Conservation (phyloP, 441 rosid species). For the Gossypium lobatum region DNA sequence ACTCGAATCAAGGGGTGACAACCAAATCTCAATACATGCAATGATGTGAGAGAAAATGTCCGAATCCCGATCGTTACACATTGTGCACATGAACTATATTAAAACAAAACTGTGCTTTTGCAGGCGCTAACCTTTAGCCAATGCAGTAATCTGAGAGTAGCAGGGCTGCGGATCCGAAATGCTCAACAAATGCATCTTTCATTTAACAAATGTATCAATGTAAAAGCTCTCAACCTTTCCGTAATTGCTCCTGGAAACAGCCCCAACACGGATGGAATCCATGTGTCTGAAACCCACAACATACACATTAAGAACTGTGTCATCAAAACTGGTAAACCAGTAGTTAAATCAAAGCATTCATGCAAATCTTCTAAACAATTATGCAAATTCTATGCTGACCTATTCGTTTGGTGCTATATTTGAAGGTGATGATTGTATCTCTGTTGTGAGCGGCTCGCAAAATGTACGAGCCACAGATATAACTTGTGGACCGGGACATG, state of each 20-base stretch:
- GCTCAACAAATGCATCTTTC: constrained; percentile 83
- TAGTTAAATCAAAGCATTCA: not conserved
- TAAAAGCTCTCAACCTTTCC: constrained; percentile 38
- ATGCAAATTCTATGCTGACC: not conserved
- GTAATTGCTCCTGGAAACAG: constrained; percentile 62
- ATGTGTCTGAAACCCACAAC: constrained; percentile 56
- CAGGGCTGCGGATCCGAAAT: constrained; percentile 43
- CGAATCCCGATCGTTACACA: not conserved
- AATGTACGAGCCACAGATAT: constrained; percentile 64
- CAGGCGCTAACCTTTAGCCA: constrained; percentile 67
- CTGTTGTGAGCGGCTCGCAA: constrained; percentile 80
- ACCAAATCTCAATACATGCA: not conserved
- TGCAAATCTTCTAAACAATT: not conserved
- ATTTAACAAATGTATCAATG: constrained; percentile 51
- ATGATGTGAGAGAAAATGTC: not conserved
- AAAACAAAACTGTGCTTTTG: not conserved
- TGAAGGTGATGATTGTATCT: constrained; percentile 90
- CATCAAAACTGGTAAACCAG: constrained; percentile 54
- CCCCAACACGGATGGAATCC: constrained; percentile 95
- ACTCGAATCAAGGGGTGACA: not conserved
- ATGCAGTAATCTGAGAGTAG: constrained; percentile 46
- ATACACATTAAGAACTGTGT: constrained; percentile 46
- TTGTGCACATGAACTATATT: not conserved
- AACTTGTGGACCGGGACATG: constrained; percentile 90
- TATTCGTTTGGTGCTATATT: constrained; percentile 2